Evolutionary conservation across 441 rosid genomes (phyloP).

Genomic region (Codiaeum variegatum): DNA sequence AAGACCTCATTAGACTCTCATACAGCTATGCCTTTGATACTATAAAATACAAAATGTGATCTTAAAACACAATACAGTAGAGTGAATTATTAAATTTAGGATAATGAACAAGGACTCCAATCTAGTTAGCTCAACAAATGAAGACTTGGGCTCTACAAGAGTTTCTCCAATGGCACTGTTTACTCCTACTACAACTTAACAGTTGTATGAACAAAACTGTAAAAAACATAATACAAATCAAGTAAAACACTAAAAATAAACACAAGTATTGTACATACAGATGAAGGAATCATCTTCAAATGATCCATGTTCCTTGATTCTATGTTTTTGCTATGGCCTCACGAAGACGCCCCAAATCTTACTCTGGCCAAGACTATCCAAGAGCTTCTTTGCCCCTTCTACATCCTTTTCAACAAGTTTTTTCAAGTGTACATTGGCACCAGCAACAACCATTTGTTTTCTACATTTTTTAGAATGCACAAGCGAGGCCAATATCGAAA

Average conservation of each 20-base stretch:
- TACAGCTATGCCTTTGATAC: slow-evolving; percentile 5
- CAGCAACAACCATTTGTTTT: slow-evolving; percentile 68
- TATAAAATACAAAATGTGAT: neutral
- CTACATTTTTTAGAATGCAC: slow-evolving; percentile 62
- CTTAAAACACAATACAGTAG: slow-evolving; percentile 9
- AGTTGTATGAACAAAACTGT: slow-evolving; percentile 47
- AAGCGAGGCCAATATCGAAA: slow-evolving; percentile 51
- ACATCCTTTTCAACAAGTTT: slow-evolving; percentile 70
- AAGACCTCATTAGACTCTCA: neutral
- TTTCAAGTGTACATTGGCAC: slow-evolving; percentile 63
- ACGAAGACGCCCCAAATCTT: slow-evolving; percentile 80
- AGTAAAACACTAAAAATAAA: slow-evolving; percentile 17
- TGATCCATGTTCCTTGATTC: slow-evolving; percentile 11
- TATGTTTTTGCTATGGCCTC: slow-evolving; percentile 35
- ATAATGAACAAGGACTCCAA: slow-evolving; percentile 23
- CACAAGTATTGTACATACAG: slow-evolving; percentile 41
- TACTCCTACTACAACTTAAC: slow-evolving; percentile 36
- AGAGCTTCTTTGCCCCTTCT: slow-evolving; percentile 76
- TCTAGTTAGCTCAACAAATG: slow-evolving; percentile 38
- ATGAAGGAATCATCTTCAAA: slow-evolving; percentile 21
- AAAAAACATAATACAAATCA: slow-evolving; percentile 14
- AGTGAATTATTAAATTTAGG: slow-evolving; percentile 23
- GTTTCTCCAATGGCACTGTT: slow-evolving; percentile 25
- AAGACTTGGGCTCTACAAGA: slow-evolving; percentile 42
- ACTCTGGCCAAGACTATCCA: slow-evolving; percentile 54